These are phyloP conservation scores for Citrus sp. DNA, from an alignment of 345 rosid species.

Conservation along the genomic window DNA sequence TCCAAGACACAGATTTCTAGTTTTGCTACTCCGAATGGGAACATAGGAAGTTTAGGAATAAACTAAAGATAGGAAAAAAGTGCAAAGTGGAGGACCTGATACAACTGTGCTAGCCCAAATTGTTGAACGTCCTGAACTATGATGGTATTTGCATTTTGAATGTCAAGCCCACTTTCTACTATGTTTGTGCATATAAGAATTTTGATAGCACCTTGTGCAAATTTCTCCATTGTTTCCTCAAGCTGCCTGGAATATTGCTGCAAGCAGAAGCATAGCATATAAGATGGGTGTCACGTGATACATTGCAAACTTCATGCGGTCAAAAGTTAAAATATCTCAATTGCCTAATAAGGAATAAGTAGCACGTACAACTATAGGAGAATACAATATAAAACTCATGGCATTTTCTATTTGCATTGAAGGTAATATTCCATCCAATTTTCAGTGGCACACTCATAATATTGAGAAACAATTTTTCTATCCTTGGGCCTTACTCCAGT, in stretches of 20 bases:
- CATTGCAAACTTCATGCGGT: not conserved
- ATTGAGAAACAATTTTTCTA: not conserved
- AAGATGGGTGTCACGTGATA: not conserved
- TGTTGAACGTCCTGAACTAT: slow-evolving; percentile 94
- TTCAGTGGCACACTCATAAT: not conserved
- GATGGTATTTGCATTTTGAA: slow-evolving; percentile 94
- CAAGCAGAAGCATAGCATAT: slow-evolving; percentile 25
- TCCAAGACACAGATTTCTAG: not conserved
- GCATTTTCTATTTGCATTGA: not conserved
- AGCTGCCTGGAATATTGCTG: slow-evolving; percentile 92
- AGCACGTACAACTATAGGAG: not conserved
- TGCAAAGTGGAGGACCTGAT: slow-evolving; percentile 57
- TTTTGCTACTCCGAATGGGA: not conserved
- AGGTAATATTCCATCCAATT: not conserved
- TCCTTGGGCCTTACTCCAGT: not conserved
- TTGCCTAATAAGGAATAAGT: not conserved
- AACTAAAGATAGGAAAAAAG: slow-evolving; percentile 9
- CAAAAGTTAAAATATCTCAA: not conserved
- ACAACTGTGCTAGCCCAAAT: slow-evolving; percentile 92
- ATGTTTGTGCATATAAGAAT: slow-evolving; percentile 89
- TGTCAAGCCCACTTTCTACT: slow-evolving; percentile 97
- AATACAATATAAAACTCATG: not conserved
- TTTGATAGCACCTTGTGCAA: slow-evolving; percentile 72
- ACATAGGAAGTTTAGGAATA: not conserved
- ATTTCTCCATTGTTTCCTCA: slow-evolving; percentile 94